Evolutionary conservation across 208 protist genomes (phyloP), one percentile per base, ranked within the genome.

Genomic region (Porcisia hertigi): DNA sequence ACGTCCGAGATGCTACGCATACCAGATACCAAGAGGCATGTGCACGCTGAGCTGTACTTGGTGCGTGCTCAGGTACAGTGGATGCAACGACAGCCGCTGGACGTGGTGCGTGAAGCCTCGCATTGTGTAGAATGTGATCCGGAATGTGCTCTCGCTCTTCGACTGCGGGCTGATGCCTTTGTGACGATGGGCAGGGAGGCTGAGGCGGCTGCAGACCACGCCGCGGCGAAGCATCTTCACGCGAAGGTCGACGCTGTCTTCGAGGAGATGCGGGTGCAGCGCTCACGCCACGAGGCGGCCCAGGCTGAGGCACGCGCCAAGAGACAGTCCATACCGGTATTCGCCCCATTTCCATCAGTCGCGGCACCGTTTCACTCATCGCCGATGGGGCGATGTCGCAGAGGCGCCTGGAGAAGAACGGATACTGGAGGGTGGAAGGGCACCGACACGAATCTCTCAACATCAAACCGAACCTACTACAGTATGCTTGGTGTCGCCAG

Each of bases 51-150:
- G 47, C 71, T 97, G 14, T 77, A 82, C 52, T 73, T 85, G 62
- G 58, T 83, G 66, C 86, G 89, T 7, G 88, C 88, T 0, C 86
- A 93, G 77, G 89, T 79, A 12, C 75, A 88, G 45, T 71, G 82
- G 30, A 64, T 80, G 71, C 73, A 77, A 16, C 73, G 86, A 6
- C 80, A 81, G 41, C 78, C 80, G 25, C 70, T 88, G 14, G 62
- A 83, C 36, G 88, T 85, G 53, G 76, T 95, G 18, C 83, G 89
- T n/a, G 91, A 93, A 47, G 94, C 90, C 54, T 90, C 83, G 45
- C 54, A 59, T 25, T 90, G 89, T 64, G 67, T 94, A 14, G 67
- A 60, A 43, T 77, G 76, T 23, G 84, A 93, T 67, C 75, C 85
- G 16, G 65, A 47, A 8, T 82, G 69, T 70, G 85, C 90, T 0